Percentiles rank a stretch among this genome's conserved stretches.
phyloP scores from a whole-genome alignment of 352 stramenopile genomes.

The Poterioochromonas sp. region DNA sequence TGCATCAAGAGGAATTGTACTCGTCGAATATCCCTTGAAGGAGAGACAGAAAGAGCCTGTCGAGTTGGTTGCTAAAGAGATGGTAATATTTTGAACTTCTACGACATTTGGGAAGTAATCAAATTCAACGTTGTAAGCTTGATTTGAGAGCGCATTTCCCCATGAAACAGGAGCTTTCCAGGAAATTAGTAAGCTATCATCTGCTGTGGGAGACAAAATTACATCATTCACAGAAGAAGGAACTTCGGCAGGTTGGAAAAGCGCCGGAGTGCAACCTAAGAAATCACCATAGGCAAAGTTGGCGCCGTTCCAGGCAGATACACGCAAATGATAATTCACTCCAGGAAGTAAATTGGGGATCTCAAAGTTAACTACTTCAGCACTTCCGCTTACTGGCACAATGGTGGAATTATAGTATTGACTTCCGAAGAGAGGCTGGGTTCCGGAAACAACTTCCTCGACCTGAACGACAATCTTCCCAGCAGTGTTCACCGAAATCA shows the following conservation, averaged over 20 bases:
- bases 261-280: constrained; percentile 65
- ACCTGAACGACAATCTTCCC: constrained; percentile 40
- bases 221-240: constrained; percentile 61
- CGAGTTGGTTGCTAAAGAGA: neutral
- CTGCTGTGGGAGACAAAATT: constrained; percentile 62
- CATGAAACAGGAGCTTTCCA: constrained; percentile 68
- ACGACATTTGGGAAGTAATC: neutral
- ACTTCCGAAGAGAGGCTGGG: constrained; percentile 65
- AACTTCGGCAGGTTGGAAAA: constrained; percentile 29
- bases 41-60: constrained; percentile 32
- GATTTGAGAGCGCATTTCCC: constrained; percentile 60
- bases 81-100: constrained; percentile 24
- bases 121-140: constrained; percentile 59
- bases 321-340: constrained; percentile 71
- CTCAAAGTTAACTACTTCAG: neutral
- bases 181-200: constrained; percentile 63
- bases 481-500: constrained; percentile 40
- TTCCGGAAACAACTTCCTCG: constrained; percentile 48
- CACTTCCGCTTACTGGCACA: constrained; percentile 47
- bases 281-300: constrained; percentile 65
- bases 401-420: constrained; percentile 54
- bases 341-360: constrained; percentile 33
- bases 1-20: constrained; percentile 22
- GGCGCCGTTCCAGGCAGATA: constrained; percentile 84
- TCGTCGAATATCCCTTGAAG: constrained; percentile 2